phyloP scores from a whole-genome alignment of 2,329 filamentous ascomycete species.

The Myriosclerotinia duriaeana region DNA sequence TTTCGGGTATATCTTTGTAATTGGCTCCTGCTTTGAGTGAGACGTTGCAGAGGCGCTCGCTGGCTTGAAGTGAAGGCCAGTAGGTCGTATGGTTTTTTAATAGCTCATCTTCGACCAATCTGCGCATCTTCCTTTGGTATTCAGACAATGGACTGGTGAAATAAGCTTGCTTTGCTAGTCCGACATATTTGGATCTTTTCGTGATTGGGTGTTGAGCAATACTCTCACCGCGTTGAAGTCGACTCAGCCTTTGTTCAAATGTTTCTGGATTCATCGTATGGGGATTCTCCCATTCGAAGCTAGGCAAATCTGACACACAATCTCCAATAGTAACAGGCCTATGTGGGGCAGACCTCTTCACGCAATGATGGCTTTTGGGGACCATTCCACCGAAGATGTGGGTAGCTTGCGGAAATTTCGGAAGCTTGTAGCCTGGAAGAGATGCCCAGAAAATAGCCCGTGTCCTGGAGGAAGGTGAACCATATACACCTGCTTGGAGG shows the following conservation, averaged over 20 bases:
- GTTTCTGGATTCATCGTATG: conserved; percentile 10
- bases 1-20: conserved; percentile 4
- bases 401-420: conserved; percentile 29
- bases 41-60: conserved; percentile 25
- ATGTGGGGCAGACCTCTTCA: conserved; percentile 26
- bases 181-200: neutral
- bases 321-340: conserved; percentile 25
- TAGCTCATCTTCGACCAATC: neutral
- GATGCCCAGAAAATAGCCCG: conserved; percentile 31
- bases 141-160: conserved; percentile 15
- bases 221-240: neutral
- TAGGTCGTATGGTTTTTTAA: conserved; percentile 26
- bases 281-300: conserved; percentile 29
- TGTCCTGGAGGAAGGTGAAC: conserved; percentile 26
- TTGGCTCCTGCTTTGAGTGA: conserved; percentile 21
- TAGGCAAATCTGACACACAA: conserved; percentile 28
- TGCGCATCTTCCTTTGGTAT: conserved; percentile 25
- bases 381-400: conserved; percentile 7
- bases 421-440: conserved; percentile 25
- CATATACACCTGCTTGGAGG: conserved; percentile 28
- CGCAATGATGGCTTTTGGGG: conserved; percentile 11
- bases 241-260: neutral
- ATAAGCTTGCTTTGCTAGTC: conserved; percentile 23
- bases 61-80: no score
- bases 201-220: conserved; percentile 6